These are phyloP conservation scores for Chaetomiaceae sp. DNA, from an alignment of 2,329 filamentous ascomycete genomes.

Conservation along the genomic window DNA sequence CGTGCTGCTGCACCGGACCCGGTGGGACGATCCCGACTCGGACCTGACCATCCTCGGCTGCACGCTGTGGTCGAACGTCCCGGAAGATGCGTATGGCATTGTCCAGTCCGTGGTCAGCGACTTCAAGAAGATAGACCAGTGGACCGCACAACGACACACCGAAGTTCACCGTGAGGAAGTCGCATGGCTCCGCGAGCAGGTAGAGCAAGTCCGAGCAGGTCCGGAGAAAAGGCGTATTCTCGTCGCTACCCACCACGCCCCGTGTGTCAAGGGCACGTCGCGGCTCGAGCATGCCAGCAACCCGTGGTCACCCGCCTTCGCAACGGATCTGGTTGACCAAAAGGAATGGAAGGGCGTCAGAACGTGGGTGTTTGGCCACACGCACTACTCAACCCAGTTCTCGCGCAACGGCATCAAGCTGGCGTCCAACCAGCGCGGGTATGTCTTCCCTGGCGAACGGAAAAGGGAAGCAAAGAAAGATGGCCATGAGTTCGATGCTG, in stretches of 20 bases:
- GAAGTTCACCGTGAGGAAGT: conserved; percentile 43
- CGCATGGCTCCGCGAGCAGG: conserved; percentile 44
- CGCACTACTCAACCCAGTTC: conserved; percentile 41
- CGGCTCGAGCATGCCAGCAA: conserved; percentile 44
- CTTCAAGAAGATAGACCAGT: conserved; percentile 49
- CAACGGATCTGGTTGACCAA: conserved; percentile 43
- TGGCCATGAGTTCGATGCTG: neutral
- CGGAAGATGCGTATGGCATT: conserved; percentile 33
- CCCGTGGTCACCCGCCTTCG: conserved; percentile 48
- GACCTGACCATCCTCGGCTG: conserved; percentile 52
- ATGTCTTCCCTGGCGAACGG: neutral
- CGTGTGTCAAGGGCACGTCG: conserved; percentile 40
- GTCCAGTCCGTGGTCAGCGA: conserved; percentile 47
- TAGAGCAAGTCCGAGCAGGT: conserved; percentile 22
- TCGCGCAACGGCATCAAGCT: conserved; percentile 33
- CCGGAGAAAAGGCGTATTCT: conserved; percentile 37
- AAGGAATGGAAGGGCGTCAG: conserved; percentile 27
- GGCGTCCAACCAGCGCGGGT: conserved; percentile 39
- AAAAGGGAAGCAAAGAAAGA: neutral
- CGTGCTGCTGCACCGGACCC: conserved; percentile 40
- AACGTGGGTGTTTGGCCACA: conserved; percentile 47
- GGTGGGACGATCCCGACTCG: conserved; percentile 38
- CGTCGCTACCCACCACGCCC: conserved; percentile 56
- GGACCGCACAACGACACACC: conserved; percentile 49
- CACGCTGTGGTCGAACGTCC: conserved; percentile 53